A percentile compares a stretch with the other conserved stretches of the same genome.
Conservation (phyloP, 2,329 filamentous ascomycete genomes). For the Mycosphaerella arachidis region DNA sequence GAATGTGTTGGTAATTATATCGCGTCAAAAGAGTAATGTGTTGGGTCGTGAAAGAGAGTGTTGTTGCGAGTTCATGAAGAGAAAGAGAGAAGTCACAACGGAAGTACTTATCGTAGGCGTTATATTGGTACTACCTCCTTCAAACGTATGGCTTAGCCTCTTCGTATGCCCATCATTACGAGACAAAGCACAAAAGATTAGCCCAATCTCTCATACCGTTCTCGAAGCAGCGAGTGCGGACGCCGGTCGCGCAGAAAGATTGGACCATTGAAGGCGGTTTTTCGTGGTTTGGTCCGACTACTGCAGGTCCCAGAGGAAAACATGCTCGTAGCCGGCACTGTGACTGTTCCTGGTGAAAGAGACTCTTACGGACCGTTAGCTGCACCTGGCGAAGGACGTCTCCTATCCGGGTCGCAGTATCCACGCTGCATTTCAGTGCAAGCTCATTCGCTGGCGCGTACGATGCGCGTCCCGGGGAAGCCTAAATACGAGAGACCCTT, state of each 20-base stretch:
- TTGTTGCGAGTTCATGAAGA: not conserved
- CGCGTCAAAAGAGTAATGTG: not conserved
- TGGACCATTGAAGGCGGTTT: not conserved
- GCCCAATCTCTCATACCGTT: not conserved
- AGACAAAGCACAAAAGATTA: constrained; percentile 1
- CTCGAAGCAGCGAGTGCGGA: not conserved
- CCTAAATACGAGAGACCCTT: not conserved
- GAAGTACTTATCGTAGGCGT: not conserved
- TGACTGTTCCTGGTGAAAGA: not conserved
- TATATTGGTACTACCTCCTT: not conserved
- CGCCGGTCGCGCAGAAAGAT: not conserved
- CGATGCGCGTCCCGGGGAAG: not conserved
- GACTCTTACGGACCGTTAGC: not conserved
- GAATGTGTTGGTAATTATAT: not conserved
- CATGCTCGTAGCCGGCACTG: not conserved
- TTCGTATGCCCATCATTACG: not conserved
- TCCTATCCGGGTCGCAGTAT: not conserved
- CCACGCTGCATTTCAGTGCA: not conserved
- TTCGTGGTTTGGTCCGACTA: not conserved
- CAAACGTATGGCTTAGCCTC: not conserved
- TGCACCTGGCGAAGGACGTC: not conserved
- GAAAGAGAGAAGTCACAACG: not conserved
- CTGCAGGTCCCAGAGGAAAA: not conserved
- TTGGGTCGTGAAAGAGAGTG: not conserved
- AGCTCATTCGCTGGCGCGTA: not conserved